Evolutionary conservation across 2,329 filamentous ascomycete species (phyloP).

Genomic region (Apiospora rasikravindrae): DNA sequence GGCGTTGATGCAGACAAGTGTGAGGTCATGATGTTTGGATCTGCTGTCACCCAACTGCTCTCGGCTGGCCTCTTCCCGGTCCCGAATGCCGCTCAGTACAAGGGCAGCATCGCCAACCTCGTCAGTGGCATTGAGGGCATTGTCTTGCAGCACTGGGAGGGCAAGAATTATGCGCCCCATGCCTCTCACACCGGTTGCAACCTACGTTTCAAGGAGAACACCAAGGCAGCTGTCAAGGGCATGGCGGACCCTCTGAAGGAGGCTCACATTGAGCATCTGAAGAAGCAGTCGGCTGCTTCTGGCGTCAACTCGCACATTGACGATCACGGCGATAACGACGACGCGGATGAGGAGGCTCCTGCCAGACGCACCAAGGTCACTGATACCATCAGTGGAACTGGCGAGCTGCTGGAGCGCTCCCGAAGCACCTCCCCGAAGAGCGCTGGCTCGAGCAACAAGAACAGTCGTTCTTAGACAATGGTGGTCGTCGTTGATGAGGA

Average conservation of each 20-base stretch:
- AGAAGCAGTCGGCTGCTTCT: not conserved
- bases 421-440: not conserved
- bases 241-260: not conserved
- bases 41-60: conserved; percentile 16
- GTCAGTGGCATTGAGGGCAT: conserved; percentile 27
- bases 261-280: not conserved
- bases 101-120: conserved; percentile 28
- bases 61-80: conserved; percentile 27
- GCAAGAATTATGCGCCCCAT: conserved; percentile 29
- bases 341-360: not conserved
- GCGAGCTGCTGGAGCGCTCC: not conserved
- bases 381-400: not conserved
- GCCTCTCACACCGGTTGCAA: not conserved
- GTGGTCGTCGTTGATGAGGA: not conserved
- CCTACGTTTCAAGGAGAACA: not conserved
- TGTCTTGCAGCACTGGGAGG: conserved; percentile 28
- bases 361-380: not conserved
- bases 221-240: not conserved
- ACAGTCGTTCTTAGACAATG: too few species aligned
- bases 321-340: not conserved
- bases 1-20: conserved; percentile 28
- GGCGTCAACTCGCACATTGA: not conserved
- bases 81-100: conserved; percentile 27
- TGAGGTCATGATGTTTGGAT: conserved; percentile 36
- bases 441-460: not conserved